Evolutionary conservation across 352 stramenopile genomes (phyloP), one percentile per base, ranked within the genome.

Genomic region (Phytophthora europaea): DNA sequence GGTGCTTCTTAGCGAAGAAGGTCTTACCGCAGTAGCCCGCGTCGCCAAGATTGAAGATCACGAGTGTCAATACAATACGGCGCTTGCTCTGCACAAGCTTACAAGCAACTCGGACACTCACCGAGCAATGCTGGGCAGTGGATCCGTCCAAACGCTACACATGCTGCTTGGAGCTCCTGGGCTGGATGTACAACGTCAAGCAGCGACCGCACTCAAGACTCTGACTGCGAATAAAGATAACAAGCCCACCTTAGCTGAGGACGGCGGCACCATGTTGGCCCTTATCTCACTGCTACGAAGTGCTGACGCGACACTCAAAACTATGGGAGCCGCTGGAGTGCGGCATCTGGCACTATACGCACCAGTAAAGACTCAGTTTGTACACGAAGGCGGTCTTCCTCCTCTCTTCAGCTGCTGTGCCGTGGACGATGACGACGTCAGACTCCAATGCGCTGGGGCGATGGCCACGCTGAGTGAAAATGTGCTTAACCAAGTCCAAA

Each of bases 381-480:
- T 95, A 0, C 67, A 85, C 4, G 89, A 95, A 72, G 82, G 84
- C 12, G 90, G 86, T 1, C 81, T 95, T 7, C 64, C 78, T 5
- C 87, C 86, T 2, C 77, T 93, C 3, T 94, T 94, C 47, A 77
- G 70, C 33, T 91, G 85, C 61, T 94, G 86, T 71, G 64, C 69
- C 10, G 64, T 91, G 13, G 64, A 80, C 2, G 70, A 94, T 56
- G 83, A 97, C 47, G 91, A 98, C 59, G 72, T 99, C 2, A 84
- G 95, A 16, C 87, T 94, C 20, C 95, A 99, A 70, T 95, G 90
- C 68, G 87, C 95, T 8, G 94, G 93, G 2, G 79, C 90, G 5
- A 81, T 99, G 16, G 92, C 94, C 28, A 98, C 97, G 38, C 75
- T 99, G 28, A 96, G 89, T 40, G 97, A 99, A 72, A 96, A 98